Evolutionary conservation across 768 basidiomycete species (phyloP).

Genomic region (Clitopilus hobsonii): DNA sequence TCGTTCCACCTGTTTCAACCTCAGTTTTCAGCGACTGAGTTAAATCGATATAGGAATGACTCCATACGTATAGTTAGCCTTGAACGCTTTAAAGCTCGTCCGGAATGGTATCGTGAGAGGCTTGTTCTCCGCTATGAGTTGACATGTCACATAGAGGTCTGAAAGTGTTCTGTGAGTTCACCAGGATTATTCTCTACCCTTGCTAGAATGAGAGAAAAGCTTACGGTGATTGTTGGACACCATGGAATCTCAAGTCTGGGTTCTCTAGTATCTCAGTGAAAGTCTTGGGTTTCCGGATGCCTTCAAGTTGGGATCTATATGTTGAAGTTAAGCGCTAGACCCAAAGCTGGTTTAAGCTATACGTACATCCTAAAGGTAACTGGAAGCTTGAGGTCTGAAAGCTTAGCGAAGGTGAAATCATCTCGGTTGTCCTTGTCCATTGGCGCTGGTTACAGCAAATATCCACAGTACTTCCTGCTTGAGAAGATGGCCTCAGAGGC

Average conservation of each 20-base stretch:
- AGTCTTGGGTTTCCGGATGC: slow-evolving; percentile 62
- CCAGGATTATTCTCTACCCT: neutral
- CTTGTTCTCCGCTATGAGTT: slow-evolving; percentile 90
- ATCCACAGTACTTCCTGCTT: neutral
- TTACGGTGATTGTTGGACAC: slow-evolving; percentile 52
- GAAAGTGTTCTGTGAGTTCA: slow-evolving; percentile 62
- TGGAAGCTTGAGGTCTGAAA: slow-evolving; percentile 83
- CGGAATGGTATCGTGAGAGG: slow-evolving; percentile 88
- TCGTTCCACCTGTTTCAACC: slow-evolving; percentile 82
- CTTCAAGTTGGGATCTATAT: slow-evolving; percentile 87
- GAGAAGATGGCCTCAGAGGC: neutral
- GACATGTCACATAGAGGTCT: slow-evolving; percentile 91
- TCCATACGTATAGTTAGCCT: slow-evolving; percentile 69
- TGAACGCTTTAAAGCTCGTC: slow-evolving; percentile 91
- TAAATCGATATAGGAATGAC: neutral
- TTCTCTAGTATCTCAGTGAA: slow-evolving; percentile 81
- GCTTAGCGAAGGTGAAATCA: slow-evolving; percentile 90
- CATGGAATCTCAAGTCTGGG: slow-evolving; percentile 79
- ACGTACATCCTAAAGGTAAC: slow-evolving; percentile 82
- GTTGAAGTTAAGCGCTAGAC: too few relatives aligned
- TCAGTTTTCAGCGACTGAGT: too few relatives aligned
- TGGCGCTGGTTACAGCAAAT: too few relatives aligned
- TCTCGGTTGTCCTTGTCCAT: slow-evolving; percentile 66
- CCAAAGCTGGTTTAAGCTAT: too few relatives aligned
- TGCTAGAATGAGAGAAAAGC: neutral